Evolutionary conservation across 139 green algal species (phyloP).

Genomic region (Chlamydomonas schloesseri): DNA sequence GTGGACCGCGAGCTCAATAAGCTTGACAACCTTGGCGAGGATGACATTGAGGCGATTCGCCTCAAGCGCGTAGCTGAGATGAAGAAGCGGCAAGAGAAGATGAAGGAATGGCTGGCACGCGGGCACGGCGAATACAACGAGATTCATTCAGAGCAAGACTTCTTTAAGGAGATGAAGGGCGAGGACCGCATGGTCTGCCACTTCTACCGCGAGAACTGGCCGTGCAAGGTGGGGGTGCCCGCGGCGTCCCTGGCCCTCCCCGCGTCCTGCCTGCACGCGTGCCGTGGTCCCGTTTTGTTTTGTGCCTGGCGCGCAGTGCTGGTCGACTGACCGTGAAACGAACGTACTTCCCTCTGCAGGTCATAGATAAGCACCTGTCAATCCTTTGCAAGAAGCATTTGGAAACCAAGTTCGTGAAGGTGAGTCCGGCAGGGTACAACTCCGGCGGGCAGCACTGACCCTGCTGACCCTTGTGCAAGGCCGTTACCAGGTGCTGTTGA

Average conservation of each 20-base stretch:
- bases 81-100: constrained; percentile 75
- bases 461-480: no score
- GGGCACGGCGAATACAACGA: constrained; percentile 94
- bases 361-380: constrained; percentile 90
- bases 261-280: no score
- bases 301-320: no score
- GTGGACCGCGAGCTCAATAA: constrained; percentile 88
- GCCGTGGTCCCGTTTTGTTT: no score
- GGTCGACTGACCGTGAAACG: no score
- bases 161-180: constrained; percentile 96
- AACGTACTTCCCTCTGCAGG: no score
- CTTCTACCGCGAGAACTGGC: constrained; percentile 90
- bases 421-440: constrained; percentile 35
- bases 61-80: constrained; percentile 70
- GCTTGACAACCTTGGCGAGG: constrained; percentile 91
- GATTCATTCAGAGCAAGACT: constrained; percentile 89
- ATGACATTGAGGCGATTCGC: constrained; percentile 90
- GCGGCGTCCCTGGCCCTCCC: background rate
- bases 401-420: constrained; percentile 93
- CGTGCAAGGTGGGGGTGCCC: constrained; percentile 83
- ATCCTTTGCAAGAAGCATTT: constrained; percentile 80
- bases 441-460: no score
- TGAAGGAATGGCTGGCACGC: constrained; percentile 84
- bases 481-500: no score
- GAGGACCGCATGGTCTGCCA: constrained; percentile 93